A percentile compares a stretch with the other conserved stretches of the same genome.
phyloP scores from a whole-genome alignment of 164 flowering plant genomes.

The Berberis vulgaris region DNA sequence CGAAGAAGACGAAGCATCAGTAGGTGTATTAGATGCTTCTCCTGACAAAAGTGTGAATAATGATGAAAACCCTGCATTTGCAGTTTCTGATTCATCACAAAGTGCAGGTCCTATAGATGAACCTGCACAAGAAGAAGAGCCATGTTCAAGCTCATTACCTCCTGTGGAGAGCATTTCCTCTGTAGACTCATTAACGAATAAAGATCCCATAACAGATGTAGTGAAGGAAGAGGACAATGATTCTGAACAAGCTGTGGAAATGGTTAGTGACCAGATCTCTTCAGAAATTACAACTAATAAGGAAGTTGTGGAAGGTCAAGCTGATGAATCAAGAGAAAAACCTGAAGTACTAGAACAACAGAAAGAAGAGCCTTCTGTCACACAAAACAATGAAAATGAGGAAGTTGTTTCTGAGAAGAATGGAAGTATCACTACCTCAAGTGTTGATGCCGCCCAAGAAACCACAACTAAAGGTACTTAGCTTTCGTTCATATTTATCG shows the following conservation, averaged over 20 bases:
- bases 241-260: conserved; percentile 14
- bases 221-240: conserved; percentile 13
- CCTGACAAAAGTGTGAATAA: background rate
- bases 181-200: conserved; percentile 12
- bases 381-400: conserved; percentile 14
- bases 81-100: conserved; percentile 14
- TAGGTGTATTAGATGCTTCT: background rate
- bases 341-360: conserved; percentile 9
- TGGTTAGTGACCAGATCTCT: conserved; percentile 14
- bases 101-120: conserved; percentile 11
- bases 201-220: conserved; percentile 18
- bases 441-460: conserved; percentile 18
- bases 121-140: conserved; percentile 16
- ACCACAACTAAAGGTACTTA: conserved; percentile 42
- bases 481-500: background rate
- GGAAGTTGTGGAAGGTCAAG: conserved; percentile 19
- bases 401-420: conserved; percentile 23
- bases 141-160: conserved; percentile 10
- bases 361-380: conserved; percentile 13
- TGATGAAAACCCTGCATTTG: conserved; percentile 11
- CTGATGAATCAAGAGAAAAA: conserved; percentile 8
- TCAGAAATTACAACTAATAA: conserved; percentile 13
- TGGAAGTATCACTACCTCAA: conserved; percentile 17
- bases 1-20: conserved; percentile 9
- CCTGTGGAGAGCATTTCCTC: conserved; percentile 17